These are phyloP conservation scores for Barnettozyma sucrosica DNA, from an alignment of 805 yeast species.

Conservation along the genomic window DNA sequence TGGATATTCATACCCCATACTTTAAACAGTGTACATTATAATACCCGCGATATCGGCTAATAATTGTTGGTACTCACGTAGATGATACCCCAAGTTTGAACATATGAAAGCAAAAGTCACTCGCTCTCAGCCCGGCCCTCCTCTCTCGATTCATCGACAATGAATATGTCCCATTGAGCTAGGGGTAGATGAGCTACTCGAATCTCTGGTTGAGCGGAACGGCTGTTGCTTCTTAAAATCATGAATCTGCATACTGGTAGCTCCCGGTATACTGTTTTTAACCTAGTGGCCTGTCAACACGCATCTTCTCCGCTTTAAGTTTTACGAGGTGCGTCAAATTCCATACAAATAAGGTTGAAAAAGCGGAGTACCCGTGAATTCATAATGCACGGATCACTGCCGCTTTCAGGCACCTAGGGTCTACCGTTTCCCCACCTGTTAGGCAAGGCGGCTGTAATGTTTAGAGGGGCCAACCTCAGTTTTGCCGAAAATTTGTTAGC, in stretches of 20 bases:
- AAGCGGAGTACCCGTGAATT: neutral
- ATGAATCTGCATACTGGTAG: no score
- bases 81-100: neutral
- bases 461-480: neutral
- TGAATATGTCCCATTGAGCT: neutral
- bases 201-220: neutral
- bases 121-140: neutral
- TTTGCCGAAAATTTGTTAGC: neutral
- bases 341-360: neutral
- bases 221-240: neutral
- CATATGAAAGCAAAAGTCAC: neutral
- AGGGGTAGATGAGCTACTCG: neutral
- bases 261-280: no score
- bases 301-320: neutral
- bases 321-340: neutral
- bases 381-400: neutral
- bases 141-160: no score
- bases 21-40: neutral
- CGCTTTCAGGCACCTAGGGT: neutral
- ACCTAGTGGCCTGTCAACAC: neutral
- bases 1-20: neutral
- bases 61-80: neutral
- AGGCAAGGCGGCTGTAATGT: neutral
- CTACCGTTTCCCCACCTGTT: neutral
- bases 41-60: no score